Evolutionary conservation across 2,329 filamentous ascomycete genomes (phyloP).

Genomic region (Trichophyton rubrum): DNA sequence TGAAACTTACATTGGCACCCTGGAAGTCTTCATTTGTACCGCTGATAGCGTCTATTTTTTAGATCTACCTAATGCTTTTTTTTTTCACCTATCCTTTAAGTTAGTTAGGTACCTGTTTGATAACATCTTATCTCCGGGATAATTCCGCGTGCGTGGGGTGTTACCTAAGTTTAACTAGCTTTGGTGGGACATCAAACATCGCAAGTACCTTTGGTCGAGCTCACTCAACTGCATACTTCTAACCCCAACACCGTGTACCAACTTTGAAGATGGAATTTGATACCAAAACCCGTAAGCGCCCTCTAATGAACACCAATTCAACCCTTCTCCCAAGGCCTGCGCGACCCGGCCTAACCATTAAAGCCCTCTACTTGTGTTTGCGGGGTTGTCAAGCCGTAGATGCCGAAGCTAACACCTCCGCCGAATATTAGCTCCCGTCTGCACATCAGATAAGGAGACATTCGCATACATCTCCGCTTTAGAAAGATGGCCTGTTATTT

Average conservation of each 20-base stretch:
- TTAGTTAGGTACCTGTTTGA: no score
- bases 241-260: background rate
- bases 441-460: constrained; percentile 68
- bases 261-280: constrained; percentile 54
- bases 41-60: no score
- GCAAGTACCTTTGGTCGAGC: no score
- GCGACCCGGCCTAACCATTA: background rate
- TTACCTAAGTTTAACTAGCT: no score
- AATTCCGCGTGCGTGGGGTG: no score
- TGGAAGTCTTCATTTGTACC: background rate
- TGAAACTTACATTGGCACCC: background rate
- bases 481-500: constrained; percentile 84
- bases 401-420: constrained; percentile 7
- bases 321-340: background rate
- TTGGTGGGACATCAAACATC: no score
- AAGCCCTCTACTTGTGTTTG: background rate
- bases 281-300: constrained; percentile 54
- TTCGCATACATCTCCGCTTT: constrained; percentile 78
- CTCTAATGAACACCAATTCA: no score
- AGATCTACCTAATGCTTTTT: no score
- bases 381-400: background rate
- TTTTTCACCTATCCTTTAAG: no score
- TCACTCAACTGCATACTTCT: background rate
- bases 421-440: constrained; percentile 51
- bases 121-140: no score